Evolutionary conservation across 2,329 filamentous ascomycete species (phyloP), one percentile per base, ranked within the genome.

Genomic region (Phyllosticta capitalensis): DNA sequence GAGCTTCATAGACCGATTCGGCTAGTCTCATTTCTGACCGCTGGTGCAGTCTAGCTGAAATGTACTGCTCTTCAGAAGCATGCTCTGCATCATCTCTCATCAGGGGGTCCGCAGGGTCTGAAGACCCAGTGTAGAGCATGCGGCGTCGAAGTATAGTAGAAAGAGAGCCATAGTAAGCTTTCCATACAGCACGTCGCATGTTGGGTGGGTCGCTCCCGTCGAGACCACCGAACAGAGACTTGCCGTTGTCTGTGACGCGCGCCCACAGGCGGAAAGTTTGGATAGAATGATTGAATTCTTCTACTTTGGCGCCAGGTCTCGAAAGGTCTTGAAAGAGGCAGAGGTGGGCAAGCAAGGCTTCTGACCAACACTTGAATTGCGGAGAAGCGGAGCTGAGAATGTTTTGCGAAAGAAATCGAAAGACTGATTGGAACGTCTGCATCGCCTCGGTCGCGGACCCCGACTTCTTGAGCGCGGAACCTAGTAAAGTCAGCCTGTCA

Each of bases 141-240:
- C 84, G 82, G 58, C 83, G 75, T 65, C 87, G 85, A 6, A 96
- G 73, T 38, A 95, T 83, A n/a, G 79, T 79, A 1, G 91, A 95
- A 19, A 96, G 76, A 1, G 88, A 83, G 52, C 83, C 76, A 69
- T 96, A 96, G 71, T 96, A 96, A 63, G 89, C 84, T 66, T 83
- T 85, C 92, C 92, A 96, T 52, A 95, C 84, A 49, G 83, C 76
- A 63, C 88, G 80, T 63, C 87, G 30, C 55, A 63, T 33, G 68
- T 65, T 19, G 65, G 64, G 26, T 62, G 66, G 17, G 63, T 52
- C 7, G 58, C 9, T 55, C 63, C 28, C 62, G 50, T 38, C 22
- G 59, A 59, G 66, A 67, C n/a, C 65, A 17, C 63, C 63, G 14
- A 61, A 64, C 12, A 73, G 58, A 28, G 58, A 28, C 48, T 54